These are phyloP conservation scores for Phaeosphaeria sp. DNA, from an alignment of 2,329 filamentous ascomycete genomes.

Conservation along the genomic window DNA sequence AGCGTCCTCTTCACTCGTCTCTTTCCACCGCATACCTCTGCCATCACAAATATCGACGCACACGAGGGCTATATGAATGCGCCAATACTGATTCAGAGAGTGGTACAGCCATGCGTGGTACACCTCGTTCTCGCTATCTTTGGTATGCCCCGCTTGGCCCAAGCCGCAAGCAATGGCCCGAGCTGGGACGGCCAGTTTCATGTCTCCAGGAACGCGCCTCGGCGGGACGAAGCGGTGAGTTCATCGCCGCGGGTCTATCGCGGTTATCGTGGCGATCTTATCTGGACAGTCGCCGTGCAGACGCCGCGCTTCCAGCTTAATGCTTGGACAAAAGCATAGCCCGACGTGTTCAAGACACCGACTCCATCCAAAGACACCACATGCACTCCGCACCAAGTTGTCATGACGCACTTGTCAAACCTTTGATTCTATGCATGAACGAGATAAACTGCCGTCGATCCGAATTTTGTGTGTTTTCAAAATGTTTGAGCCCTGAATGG, in stretches of 20 bases:
- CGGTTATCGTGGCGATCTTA: constrained; percentile 1
- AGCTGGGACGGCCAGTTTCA: constrained; percentile 1
- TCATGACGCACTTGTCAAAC: not conserved
- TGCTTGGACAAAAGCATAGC: constrained; percentile 14
- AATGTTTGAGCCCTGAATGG: not conserved
- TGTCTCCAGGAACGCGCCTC: not conserved
- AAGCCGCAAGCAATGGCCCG: not conserved
- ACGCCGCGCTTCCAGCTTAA: constrained; percentile 6
- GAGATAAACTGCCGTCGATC: not conserved
- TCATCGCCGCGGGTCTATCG: not conserved
- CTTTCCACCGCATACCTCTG: not conserved
- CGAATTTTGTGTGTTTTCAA: not conserved
- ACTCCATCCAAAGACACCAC: constrained; percentile 7
- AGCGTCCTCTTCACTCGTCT: not conserved
- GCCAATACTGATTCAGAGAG: not conserved
- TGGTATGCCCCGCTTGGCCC: not conserved
- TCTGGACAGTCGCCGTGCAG: not conserved
- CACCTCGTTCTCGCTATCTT: not conserved
- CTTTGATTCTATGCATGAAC: not conserved
- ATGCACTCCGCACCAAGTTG: not conserved
- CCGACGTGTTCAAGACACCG: constrained; percentile 18
- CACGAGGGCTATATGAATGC: not conserved
- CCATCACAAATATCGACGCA: not conserved
- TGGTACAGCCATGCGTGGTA: not conserved
- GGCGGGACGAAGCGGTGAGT: constrained; percentile 7